Conservation (phyloP, 2,329 filamentous ascomycete species). For the Phaeosphaeria sp. region DNA sequence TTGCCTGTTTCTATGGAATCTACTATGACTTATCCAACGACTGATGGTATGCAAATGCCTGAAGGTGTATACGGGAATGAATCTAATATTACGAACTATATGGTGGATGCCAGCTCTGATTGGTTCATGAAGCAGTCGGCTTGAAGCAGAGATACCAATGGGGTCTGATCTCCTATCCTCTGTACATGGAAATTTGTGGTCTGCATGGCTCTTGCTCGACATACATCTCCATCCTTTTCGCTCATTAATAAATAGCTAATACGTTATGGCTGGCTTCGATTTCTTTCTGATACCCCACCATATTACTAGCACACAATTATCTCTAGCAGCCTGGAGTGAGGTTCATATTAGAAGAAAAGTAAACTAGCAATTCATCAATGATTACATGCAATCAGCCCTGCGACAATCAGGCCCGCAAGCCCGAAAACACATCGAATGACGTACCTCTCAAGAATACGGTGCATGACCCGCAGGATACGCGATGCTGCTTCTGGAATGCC, state of each 20-base stretch:
- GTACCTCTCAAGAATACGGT: neutral
- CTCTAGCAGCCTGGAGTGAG: neutral
- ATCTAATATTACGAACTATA: constrained; percentile 80
- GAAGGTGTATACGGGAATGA: constrained; percentile 58
- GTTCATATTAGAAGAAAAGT: too few species aligned
- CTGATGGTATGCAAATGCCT: constrained; percentile 34
- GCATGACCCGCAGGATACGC: constrained; percentile 5
- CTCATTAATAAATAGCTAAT: neutral
- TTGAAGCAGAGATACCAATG: neutral
- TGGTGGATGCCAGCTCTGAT: constrained; percentile 75
- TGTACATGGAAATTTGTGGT: constrained; percentile 5
- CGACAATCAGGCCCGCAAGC: too few species aligned
- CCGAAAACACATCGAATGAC: neutral
- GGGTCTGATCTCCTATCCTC: neutral
- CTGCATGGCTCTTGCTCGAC: too few species aligned
- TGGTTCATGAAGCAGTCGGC: constrained; percentile 63
- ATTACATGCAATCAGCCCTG: too few species aligned
- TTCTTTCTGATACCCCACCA: neutral
- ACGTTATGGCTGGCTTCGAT: neutral
- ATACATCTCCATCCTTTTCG: neutral
- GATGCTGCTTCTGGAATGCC: constrained; percentile 17
- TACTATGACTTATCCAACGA: constrained; percentile 34
- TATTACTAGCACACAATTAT: neutral
- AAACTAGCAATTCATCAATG: too few species aligned
- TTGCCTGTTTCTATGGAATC: constrained; percentile 58